A percentile compares a stretch with the other conserved stretches of the same genome.
Conservation (phyloP, 257 asterid species). For the Fraxinus anomala region DNA sequence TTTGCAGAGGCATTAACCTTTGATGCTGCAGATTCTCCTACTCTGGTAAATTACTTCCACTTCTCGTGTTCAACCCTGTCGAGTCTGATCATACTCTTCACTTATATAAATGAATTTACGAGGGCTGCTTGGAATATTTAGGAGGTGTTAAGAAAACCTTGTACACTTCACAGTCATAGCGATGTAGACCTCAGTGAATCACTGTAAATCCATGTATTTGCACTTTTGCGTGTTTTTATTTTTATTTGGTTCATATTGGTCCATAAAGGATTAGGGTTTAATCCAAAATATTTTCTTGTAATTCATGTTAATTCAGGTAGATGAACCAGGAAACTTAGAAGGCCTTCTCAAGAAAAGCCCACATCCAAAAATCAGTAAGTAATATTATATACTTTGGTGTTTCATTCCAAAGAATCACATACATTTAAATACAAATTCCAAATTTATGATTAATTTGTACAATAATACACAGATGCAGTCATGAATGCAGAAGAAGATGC, state of each 20-base stretch:
- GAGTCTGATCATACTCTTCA: background rate
- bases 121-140: no score
- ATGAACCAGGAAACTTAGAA: slow-evolving; percentile 11
- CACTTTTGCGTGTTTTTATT: background rate
- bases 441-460: background rate
- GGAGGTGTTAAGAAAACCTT: no score
- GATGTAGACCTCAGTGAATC: no score
- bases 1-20: slow-evolving; percentile 20
- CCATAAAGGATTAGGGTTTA: background rate
- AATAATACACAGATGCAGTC: slow-evolving; percentile 33
- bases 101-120: background rate
- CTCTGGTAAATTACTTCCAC: slow-evolving; percentile 11
- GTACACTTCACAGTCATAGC: no score
- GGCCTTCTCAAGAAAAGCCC: slow-evolving; percentile 8
- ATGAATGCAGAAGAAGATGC: slow-evolving; percentile 42
- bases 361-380: slow-evolving; percentile 29
- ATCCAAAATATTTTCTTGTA: background rate
- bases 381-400: background rate
- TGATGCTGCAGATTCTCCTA: slow-evolving; percentile 13
- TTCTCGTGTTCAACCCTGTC: background rate
- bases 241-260: background rate
- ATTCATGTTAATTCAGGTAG: slow-evolving; percentile 21
- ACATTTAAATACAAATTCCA: background rate
- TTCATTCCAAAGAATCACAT: background rate
- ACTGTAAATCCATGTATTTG: background rate